phyloP scores from a whole-genome alignment of 805 yeast genomes.

The Millerago galiae region DNA sequence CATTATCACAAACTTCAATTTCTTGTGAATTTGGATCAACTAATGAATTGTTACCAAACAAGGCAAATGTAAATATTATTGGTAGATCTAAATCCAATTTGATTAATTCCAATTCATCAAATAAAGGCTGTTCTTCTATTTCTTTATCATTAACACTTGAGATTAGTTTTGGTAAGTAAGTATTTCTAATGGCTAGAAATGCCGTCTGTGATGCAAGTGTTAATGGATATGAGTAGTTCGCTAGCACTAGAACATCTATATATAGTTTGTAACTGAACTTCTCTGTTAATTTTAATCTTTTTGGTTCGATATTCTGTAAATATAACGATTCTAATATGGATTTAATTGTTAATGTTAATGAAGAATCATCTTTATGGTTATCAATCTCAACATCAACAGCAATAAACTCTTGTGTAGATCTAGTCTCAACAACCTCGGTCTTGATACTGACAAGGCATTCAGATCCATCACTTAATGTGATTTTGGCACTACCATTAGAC shows the following conservation, averaged over 20 bases:
- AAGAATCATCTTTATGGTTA: conserved; percentile 75
- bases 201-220: conserved; percentile 73
- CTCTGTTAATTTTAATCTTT: conserved; percentile 55
- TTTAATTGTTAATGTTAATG: conserved; percentile 56
- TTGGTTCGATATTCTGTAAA: conserved; percentile 44
- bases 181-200: conserved; percentile 74
- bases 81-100: conserved; percentile 60
- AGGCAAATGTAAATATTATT: conserved; percentile 66
- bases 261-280: conserved; percentile 70
- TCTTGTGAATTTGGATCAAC: conserved; percentile 89
- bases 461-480: conserved; percentile 81
- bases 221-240: conserved; percentile 75
- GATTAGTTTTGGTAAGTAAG: conserved; percentile 65
- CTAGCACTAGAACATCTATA: conserved; percentile 74
- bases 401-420: conserved; percentile 42
- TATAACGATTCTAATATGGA: conserved; percentile 53
- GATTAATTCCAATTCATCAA: conserved; percentile 80
- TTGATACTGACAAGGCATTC: conserved; percentile 92
- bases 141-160: conserved; percentile 57
- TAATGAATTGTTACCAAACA: conserved; percentile 57
- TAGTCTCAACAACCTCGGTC: conserved; percentile 62
- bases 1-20: conserved; percentile 82
- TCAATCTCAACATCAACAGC: conserved; percentile 77
- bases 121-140: conserved; percentile 84
- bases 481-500: conserved; percentile 89